Evolutionary conservation across 192 early-diverging fungal genomes (phyloP), one percentile per base, ranked within the genome.

Genomic region (Backusella circina): DNA sequence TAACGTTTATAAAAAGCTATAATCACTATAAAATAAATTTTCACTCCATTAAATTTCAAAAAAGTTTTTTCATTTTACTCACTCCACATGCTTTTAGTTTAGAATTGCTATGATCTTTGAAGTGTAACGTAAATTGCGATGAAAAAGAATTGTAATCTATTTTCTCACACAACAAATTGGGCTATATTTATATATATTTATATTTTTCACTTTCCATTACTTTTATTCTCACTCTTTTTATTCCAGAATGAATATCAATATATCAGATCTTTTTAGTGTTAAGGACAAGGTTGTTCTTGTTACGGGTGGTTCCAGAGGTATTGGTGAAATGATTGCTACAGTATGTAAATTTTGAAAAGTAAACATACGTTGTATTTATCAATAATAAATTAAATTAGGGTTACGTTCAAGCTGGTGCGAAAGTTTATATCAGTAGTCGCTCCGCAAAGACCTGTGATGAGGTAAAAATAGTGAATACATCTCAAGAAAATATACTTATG

Each of bases 351-450:
- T 57, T 28, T 33, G 4, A 74, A n/a, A 13, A 28, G 5, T 32
- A 39, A 33, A 10, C n/a, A 23, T 16, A 66, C 18, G 15, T n/a
- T 47, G 18, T 15, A 30, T 51, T 1, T 16, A 57, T 67, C 39
- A 41, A 41, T 66, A 61, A 10, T 26, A 51, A 18, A 18, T 51
- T 30, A 38, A 28, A 64, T 39, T 51, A 89, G 70, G 93, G 92
- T 18, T 92, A 96, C 67, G 90, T 97, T 41, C 88, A 88, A 73
- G 94, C 94, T 83, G 97, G 97, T 2, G 95, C 94, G 65, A 92
- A 86, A 74, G 97, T 99, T 18, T 98, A 98, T 81, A 97, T 98
- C 72, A 90, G 93, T 39, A 92, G 93, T 36, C 92, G 97, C 72
- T 93, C 94, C 64, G 84, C 81, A 7, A 41, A 79, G 3, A 87